These are phyloP conservation scores for Deinandra increscens DNA, from an alignment of 129 eudicot species.

Conservation along the genomic window DNA sequence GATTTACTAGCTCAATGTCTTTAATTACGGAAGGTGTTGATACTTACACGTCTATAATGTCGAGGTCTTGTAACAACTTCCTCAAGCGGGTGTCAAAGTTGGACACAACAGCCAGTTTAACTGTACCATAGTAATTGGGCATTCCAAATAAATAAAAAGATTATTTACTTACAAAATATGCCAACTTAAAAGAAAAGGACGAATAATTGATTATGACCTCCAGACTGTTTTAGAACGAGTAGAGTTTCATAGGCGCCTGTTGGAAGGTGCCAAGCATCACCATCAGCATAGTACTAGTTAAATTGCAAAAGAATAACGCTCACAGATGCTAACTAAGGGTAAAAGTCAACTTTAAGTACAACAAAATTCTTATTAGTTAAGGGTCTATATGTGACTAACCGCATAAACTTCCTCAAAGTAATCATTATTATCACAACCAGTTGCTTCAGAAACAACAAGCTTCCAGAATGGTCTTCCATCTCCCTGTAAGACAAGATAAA, in stretches of 20 bases:
- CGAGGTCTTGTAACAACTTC: conserved; percentile 81
- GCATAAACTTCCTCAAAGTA: conserved; percentile 93
- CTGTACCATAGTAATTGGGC: conserved; percentile 44
- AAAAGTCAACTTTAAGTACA: background rate
- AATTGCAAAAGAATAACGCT: conserved; percentile 15
- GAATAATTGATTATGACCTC: conserved; percentile 66
- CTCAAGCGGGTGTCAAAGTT: conserved; percentile 95
- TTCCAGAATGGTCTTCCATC: conserved; percentile 97
- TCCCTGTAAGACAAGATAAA: conserved; percentile 43
- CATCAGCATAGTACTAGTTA: conserved; percentile 78
- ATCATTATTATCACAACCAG: conserved; percentile 68
- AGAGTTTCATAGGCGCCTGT: conserved; percentile 74
- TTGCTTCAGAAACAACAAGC: conserved; percentile 93
- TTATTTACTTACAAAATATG: conserved; percentile 1
- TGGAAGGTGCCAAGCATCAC: conserved; percentile 97
- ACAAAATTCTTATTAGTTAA: background rate
- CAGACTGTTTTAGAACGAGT: conserved; percentile 58
- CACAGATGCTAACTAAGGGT: background rate
- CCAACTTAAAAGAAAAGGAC: conserved; percentile 25
- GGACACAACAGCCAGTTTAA: conserved; percentile 96
- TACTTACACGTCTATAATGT: conserved; percentile 74
- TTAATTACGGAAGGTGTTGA: background rate
- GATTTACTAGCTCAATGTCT: background rate
- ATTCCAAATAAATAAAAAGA: conserved; percentile 8
- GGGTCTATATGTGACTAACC: conserved; percentile 36